These are phyloP conservation scores for Cladosporium oxysporum DNA, from an alignment of 2,329 filamentous ascomycete genomes.

Conservation along the genomic window DNA sequence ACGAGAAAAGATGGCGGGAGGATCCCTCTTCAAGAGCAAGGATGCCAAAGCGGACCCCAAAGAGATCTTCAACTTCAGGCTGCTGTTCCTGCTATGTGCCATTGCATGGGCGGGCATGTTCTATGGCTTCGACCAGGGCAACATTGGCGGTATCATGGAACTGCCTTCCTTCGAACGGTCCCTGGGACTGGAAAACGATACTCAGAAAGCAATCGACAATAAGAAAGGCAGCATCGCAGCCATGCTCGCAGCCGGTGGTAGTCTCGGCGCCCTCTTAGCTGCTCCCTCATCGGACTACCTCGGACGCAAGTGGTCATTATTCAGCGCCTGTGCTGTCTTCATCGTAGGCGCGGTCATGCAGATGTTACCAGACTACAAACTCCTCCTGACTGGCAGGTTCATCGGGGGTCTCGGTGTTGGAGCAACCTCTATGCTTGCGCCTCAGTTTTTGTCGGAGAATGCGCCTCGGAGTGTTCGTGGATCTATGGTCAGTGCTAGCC, in stretches of 20 bases:
- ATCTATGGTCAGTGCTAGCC: conserved; percentile 22
- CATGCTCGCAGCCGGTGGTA: conserved; percentile 26
- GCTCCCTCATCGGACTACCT: conserved; percentile 23
- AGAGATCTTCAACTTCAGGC: conserved; percentile 24
- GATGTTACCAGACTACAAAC: conserved; percentile 25
- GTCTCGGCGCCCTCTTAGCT: conserved; percentile 23
- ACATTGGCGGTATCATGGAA: conserved; percentile 25
- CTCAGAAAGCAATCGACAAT: conserved; percentile 13
- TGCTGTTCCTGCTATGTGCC: conserved; percentile 22
- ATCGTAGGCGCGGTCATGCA: conserved; percentile 25
- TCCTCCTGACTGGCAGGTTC: conserved; percentile 24
- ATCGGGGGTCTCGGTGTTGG: conserved; percentile 27
- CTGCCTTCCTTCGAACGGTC: conserved; percentile 25
- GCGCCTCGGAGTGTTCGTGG: conserved; percentile 24
- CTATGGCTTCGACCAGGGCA: conserved; percentile 26
- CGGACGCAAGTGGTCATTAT: conserved; percentile 27
- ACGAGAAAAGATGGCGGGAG: conserved; percentile 3
- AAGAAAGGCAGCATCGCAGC: conserved; percentile 24
- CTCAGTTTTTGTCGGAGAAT: conserved; percentile 26
- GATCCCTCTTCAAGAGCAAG: conserved; percentile 24
- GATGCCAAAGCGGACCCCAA: conserved; percentile 24
- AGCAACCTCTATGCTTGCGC: conserved; percentile 24
- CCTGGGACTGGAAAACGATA: conserved; percentile 21
- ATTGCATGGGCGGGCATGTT: conserved; percentile 24
- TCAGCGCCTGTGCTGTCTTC: conserved; percentile 24